Evolutionary conservation across 2,329 filamentous ascomycete species (phyloP), one percentile per base, ranked within the genome.

Genomic region (Ceratocystis alfenasii): DNA sequence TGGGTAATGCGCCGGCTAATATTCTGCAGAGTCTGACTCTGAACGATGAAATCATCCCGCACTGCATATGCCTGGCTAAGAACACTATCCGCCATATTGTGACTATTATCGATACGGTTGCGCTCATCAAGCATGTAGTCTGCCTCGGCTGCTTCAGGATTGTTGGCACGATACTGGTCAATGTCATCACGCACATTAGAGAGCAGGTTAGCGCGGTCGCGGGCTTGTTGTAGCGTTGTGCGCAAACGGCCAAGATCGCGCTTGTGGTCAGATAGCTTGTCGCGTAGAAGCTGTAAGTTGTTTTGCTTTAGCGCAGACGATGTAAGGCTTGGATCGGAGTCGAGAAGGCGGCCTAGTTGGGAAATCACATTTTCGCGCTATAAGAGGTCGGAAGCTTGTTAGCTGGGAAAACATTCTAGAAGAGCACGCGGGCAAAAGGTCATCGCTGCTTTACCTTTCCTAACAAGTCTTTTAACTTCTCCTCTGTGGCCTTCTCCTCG

Each of bases 51-150:
- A 75, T 81, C 92, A 77, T 97, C 91, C 74, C 96, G 95, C 64
- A 97, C 90, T 10, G 93, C 92, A 77, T 99, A 99, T 6, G 94
- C 94, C 78, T 97, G 94, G 73, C 88, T 92, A 68, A 99, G 80
- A 44, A 99, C 91, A 69, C 84, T 88, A 75, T 99, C 94, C 61
- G 90, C 87, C 80, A 95, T 86, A 70, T 85, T 88, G 76, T 97
- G 88, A 72, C 89, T 95, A 74, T 90, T 87, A 73, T 99, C 94
- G 73, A 99, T 85, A 69, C 89, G 84, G 69, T 81, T 79, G 63
- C 94, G 83, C 81, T 99, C 94, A 71, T 89, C 88, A 33, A 99
- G 82, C 92, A 99, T 96, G 79, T 97, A 99, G 68, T 99, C 93
- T 60, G 90, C 90, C 77, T 97, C 94, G 65, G 87, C 88, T 2